A percentile compares a stretch with the other conserved stretches of the same genome.
phyloP scores from a whole-genome alignment of 345 rosid species.

The Ceriops zippeliana region DNA sequence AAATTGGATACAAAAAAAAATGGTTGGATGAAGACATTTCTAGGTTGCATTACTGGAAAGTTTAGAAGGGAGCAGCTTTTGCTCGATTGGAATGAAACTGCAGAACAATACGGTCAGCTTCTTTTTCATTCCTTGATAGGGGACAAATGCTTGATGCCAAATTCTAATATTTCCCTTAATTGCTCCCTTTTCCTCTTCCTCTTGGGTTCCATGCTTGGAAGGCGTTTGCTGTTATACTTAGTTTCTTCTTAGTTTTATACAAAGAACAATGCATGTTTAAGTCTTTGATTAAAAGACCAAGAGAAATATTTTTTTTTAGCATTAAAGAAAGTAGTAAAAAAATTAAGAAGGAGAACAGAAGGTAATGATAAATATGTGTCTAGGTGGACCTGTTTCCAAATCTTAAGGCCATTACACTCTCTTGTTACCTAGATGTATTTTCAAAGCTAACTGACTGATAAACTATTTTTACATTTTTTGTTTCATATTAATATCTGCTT shows the following conservation, averaged over 20 bases:
- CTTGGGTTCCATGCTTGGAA: neutral
- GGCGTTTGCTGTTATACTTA: neutral
- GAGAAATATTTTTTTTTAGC: neutral
- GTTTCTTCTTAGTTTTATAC: neutral
- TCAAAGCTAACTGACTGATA: neutral
- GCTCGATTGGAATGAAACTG: constrained; percentile 88
- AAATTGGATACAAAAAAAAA: constrained; percentile 31
- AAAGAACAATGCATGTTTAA: neutral
- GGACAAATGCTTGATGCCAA: too few relatives aligned
- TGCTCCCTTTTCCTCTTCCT: neutral
- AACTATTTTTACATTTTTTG: neutral
- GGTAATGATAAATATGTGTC: constrained; percentile 1
- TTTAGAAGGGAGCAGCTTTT: constrained; percentile 57
- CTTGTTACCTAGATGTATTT: neutral
- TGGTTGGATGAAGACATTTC: constrained; percentile 41
- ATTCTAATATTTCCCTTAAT: neutral
- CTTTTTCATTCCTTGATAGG: neutral
- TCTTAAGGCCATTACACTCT: neutral
- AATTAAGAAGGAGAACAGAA: neutral
- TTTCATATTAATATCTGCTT: neutral
- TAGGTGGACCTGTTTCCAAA: neutral
- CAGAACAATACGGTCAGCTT: constrained; percentile 64
- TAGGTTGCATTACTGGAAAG: constrained; percentile 23
- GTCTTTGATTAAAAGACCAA: neutral
- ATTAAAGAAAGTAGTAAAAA: neutral